phyloP scores from a whole-genome alignment of 1,139 yeast genomes.

The Geotrichum europaeum region DNA sequence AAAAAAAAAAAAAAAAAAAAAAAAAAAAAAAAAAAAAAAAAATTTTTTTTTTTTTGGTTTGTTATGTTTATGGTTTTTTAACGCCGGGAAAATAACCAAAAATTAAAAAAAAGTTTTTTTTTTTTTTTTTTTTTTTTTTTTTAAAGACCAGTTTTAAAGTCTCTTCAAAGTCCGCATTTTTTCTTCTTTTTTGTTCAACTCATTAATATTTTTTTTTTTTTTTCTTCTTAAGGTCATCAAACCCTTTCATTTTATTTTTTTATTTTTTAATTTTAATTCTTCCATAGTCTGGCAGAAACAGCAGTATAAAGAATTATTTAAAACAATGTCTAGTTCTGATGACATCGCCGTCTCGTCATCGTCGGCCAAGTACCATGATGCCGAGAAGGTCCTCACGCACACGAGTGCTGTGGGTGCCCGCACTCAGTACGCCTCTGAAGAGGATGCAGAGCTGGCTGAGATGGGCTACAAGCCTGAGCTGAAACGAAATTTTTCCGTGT shows the following conservation, averaged over 20 bases:
- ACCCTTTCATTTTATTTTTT: background rate
- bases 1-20: too few species aligned
- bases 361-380: background rate
- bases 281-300: background rate
- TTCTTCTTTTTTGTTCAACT: background rate
- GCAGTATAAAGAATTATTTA: too few species aligned
- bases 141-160: background rate
- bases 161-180: background rate
- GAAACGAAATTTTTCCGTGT: slow-evolving; percentile 46
- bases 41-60: background rate
- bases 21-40: too few species aligned
- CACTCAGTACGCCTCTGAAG: background rate
- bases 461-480: slow-evolving; percentile 36
- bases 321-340: background rate
- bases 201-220: background rate
- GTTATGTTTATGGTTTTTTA: background rate
- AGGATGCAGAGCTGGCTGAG: slow-evolving; percentile 19
- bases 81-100: background rate
- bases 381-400: slow-evolving; percentile 1
- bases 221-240: background rate
- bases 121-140: background rate
- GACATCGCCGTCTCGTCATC: background rate
- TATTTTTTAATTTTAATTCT: background rate
- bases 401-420: background rate
- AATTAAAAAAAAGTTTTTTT: background rate